phyloP scores from a whole-genome alignment of 1,284 basidiomycete genomes.

The Thecaphora thlaspeos region DNA sequence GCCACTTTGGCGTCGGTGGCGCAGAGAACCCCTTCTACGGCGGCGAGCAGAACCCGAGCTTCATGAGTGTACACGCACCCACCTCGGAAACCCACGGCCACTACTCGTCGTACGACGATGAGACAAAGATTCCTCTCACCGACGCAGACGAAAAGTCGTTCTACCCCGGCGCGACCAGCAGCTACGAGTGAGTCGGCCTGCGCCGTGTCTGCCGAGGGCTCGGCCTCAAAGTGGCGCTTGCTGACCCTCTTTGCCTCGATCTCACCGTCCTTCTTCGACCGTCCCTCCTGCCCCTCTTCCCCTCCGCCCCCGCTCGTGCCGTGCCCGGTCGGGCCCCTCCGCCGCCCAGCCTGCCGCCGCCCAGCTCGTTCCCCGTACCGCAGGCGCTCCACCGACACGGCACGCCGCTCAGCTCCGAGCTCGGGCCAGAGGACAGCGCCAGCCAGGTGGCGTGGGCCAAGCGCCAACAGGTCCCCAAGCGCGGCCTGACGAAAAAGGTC shows the following conservation, averaged over 20 bases:
- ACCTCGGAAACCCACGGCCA: slow-evolving; percentile 22
- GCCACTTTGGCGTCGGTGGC: too few relatives aligned
- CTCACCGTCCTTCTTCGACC: not conserved
- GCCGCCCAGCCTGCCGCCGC: slow-evolving; percentile 4
- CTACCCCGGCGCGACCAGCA: slow-evolving; percentile 3
- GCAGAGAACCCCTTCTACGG: slow-evolving; percentile 22
- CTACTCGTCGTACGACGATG: slow-evolving; percentile 32
- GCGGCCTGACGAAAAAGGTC: slow-evolving; percentile 69
- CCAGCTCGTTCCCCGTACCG: slow-evolving; percentile 17
- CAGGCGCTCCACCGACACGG: slow-evolving; percentile 15
- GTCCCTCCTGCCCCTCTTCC: not conserved
- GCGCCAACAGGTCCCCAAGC: slow-evolving; percentile 57
- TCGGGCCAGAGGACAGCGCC: slow-evolving; percentile 39
- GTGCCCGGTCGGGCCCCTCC: not conserved
- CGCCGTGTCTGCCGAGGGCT: not conserved
- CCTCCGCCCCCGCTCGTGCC: too few relatives aligned
- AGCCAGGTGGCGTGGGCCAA: slow-evolving; percentile 53
- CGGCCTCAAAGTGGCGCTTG: too few relatives aligned
- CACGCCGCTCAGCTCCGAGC: slow-evolving; percentile 19
- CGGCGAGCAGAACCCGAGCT: slow-evolving; percentile 28
- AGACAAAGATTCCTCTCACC: slow-evolving; percentile 37
- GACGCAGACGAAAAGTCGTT: slow-evolving; percentile 36
- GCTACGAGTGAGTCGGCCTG: too few relatives aligned
- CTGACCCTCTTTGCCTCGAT: too few relatives aligned
- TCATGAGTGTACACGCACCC: slow-evolving; percentile 15